Conservation (phyloP, 1,139 yeast genomes). For the Debaryomyces udenii region DNA sequence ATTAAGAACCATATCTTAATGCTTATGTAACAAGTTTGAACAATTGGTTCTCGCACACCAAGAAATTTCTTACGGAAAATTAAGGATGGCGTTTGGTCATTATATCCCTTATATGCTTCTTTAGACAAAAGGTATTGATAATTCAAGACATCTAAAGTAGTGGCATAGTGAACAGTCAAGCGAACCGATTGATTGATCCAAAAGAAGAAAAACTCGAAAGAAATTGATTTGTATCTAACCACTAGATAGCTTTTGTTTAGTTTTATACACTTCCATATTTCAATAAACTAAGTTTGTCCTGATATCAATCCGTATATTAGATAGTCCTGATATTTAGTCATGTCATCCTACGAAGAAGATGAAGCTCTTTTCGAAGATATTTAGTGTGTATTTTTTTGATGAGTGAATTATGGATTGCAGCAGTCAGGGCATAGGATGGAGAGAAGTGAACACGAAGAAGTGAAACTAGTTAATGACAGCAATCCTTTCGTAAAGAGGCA, state of each 20-base stretch:
- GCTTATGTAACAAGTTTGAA: neutral
- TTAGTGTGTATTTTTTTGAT: constrained; percentile 39
- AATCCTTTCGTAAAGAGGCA: too few species aligned
- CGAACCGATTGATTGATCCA: constrained; percentile 1
- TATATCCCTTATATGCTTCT: neutral
- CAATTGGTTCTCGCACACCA: constrained; percentile 2
- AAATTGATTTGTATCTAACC: constrained; percentile 14
- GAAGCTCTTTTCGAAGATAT: constrained; percentile 83
- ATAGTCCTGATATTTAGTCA: constrained; percentile 22
- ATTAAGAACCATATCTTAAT: too few species aligned
- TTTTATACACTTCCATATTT: constrained; percentile 22
- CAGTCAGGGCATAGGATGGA: neutral
- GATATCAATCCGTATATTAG: constrained; percentile 15
- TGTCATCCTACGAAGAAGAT: constrained; percentile 78
- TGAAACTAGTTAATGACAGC: too few species aligned
- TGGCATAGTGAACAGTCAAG: constrained; percentile 1
- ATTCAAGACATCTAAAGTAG: constrained; percentile 2
- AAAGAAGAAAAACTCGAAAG: neutral
- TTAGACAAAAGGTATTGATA: constrained; percentile 9
- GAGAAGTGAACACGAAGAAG: neutral
- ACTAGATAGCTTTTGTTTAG: constrained; percentile 24
- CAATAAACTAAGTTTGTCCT: constrained; percentile 22
- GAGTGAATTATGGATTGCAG: neutral
- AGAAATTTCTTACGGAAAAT: neutral
- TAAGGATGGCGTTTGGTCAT: constrained; percentile 3